Base-by-base conservation (phyloP, 1,284 basidiomycete species). In the Cryptococcus sp. region DNA sequence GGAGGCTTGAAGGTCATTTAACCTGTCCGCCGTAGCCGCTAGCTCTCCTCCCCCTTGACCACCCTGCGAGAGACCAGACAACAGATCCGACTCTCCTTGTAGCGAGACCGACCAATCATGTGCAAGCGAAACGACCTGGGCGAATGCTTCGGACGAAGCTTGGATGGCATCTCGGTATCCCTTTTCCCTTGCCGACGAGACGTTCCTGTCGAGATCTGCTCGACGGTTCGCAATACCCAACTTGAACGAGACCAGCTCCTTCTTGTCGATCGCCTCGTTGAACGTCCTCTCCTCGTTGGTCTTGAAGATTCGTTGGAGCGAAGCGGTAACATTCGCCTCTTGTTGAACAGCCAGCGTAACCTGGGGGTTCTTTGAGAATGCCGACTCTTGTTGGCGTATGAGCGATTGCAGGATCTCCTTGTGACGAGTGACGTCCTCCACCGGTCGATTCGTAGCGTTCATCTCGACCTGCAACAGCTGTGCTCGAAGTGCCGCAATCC, bases 291-390 rank as follows among this genome's bases (percentile, higher is more conserved):
- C 85, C 43, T 84, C 83, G 25, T 86, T 82, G 11, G 86, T 86
- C 23, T 84, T 82, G 57, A 95, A 79, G 26, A 85, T 84, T 9
- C 85, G 86, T 25, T 89, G 84, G 62, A 94, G 86, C 76, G 91
- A 85, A 31, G 82, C 82, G 43, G 78, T 79, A 12, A 87, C 83
- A 63, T 89, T 89, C 48, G 78, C 78, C 9, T 87, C 84, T 9
- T 82, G 80, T 59, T 82, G 79, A 18, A 88, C 69, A 37, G 82
- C 80, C 33, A 74, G 68, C 52, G 79, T 80, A 19, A 87, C 71
- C 0, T 78, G 65, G 4, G 85, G 84, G 52, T 82, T 80, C 6
- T 80, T 68, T 50, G 77, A 79, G 39, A 85, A 72, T 22, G 78
- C 78, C 39, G 81, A 76, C 63, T 92, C 87, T 65, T 91, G 86